These are phyloP conservation scores for Neoboletus magnificus DNA, from an alignment of 768 basidiomycete genomes.

Conservation along the genomic window DNA sequence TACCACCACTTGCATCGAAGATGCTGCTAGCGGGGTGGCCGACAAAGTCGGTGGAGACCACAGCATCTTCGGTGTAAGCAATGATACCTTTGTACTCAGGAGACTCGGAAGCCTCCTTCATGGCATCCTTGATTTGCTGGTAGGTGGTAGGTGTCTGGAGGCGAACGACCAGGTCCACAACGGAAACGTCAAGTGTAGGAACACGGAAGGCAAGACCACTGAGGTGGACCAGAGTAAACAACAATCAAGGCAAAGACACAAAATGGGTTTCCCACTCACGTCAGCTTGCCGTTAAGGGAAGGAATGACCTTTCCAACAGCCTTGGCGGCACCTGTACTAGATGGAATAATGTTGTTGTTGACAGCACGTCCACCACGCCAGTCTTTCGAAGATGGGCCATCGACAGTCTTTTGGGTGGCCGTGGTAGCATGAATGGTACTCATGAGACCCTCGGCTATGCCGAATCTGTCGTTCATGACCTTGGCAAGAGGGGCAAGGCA, in stretches of 20 bases:
- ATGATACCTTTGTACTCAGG: slow-evolving; percentile 64
- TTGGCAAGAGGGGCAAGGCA: slow-evolving; percentile 99
- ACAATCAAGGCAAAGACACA: background rate
- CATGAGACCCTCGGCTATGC: slow-evolving; percentile 97
- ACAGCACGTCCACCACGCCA: slow-evolving; percentile 97
- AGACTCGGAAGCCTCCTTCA: slow-evolving; percentile 77
- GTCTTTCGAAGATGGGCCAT: slow-evolving; percentile 93
- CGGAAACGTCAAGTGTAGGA: slow-evolving; percentile 93
- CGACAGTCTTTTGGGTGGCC: slow-evolving; percentile 93
- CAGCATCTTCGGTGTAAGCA: slow-evolving; percentile 88
- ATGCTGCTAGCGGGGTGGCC: slow-evolving; percentile 77
- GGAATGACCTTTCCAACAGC: slow-evolving; percentile 99
- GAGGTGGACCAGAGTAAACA: background rate
- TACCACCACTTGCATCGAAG: slow-evolving; percentile 93
- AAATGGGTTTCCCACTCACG: slow-evolving; percentile 47
- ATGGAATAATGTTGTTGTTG: slow-evolving; percentile 98
- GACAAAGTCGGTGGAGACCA: slow-evolving; percentile 93
- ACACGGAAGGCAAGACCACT: slow-evolving; percentile 97
- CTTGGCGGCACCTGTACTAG: slow-evolving; percentile 98
- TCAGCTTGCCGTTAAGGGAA: slow-evolving; percentile 93
- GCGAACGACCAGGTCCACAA: slow-evolving; percentile 95
- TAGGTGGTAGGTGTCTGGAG: slow-evolving; percentile 83
- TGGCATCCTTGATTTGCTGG: slow-evolving; percentile 82
- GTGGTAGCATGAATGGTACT: slow-evolving; percentile 97
- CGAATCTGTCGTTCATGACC: slow-evolving; percentile 95